These are phyloP conservation scores for Mortierella sp. DNA, from an alignment of 371 early-diverging fungal species.

Conservation along the genomic window DNA sequence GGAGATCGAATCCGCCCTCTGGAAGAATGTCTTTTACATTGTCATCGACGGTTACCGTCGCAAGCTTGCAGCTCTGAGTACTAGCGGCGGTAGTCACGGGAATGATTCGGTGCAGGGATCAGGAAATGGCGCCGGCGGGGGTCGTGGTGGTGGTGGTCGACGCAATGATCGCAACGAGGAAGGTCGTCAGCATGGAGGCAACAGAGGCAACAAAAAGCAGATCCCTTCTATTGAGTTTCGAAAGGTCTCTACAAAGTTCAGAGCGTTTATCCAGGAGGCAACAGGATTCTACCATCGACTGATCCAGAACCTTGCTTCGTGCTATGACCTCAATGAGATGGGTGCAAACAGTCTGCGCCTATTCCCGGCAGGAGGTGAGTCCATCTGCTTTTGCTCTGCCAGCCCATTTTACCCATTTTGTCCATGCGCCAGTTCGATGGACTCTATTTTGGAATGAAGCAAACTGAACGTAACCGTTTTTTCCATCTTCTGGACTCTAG, in stretches of 20 bases:
- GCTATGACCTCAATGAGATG: slow-evolving; percentile 51
- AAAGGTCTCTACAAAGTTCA: slow-evolving; percentile 57
- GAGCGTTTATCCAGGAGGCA: slow-evolving; percentile 62
- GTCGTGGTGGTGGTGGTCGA: slow-evolving; percentile 21
- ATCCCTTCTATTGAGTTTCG: slow-evolving; percentile 42
- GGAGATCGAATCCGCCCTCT: slow-evolving; percentile 61
- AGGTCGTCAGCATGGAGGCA: slow-evolving; percentile 32
- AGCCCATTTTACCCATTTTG: neutral
- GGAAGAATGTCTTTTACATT: slow-evolving; percentile 66
- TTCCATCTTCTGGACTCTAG: slow-evolving; percentile 2
- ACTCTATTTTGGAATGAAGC: slow-evolving; percentile 23
- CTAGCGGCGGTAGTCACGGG: neutral
- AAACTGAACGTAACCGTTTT: neutral
- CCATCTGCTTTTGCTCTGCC: neutral
- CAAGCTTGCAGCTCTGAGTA: slow-evolving; percentile 48
- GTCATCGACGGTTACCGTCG: slow-evolving; percentile 66
- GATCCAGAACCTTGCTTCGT: slow-evolving; percentile 54
- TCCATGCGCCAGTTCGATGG: slow-evolving; percentile 18
- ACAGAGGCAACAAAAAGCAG: slow-evolving; percentile 30
- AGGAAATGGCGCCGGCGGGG: slow-evolving; percentile 5
- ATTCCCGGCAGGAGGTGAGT: slow-evolving; percentile 5
- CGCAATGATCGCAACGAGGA: slow-evolving; percentile 1
- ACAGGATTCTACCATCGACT: slow-evolving; percentile 63
- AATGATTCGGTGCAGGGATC: neutral
- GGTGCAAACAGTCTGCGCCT: slow-evolving; percentile 11